Conservation (phyloP, 805 yeast species). For the Naumovozyma dairenensis region DNA sequence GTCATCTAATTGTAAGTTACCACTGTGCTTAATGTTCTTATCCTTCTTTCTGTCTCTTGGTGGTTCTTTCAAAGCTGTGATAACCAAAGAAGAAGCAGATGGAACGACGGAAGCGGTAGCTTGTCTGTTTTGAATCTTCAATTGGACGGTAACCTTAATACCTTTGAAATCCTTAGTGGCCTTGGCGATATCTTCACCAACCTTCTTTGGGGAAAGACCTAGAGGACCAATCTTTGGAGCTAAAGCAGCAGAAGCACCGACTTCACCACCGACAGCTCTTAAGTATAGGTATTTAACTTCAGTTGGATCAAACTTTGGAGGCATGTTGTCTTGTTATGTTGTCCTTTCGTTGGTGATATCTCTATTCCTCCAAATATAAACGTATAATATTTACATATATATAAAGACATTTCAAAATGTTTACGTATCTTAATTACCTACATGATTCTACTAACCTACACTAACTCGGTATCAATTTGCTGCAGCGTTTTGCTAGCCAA, state of each 20-base stretch:
- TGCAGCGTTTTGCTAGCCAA: too few relatives aligned
- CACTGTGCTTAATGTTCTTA: constrained; percentile 98
- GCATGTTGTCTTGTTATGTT: constrained; percentile 43
- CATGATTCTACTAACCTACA: too few relatives aligned
- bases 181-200: constrained; percentile 99
- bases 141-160: constrained; percentile 97
- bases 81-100: constrained; percentile 97
- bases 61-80: constrained; percentile 98
- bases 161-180: constrained; percentile 99
- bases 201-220: constrained; percentile 99
- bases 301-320: constrained; percentile 97
- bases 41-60: constrained; percentile 99
- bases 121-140: constrained; percentile 99
- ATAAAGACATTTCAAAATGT: too few relatives aligned
- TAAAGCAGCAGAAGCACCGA: constrained; percentile 98
- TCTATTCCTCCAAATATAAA: too few relatives aligned
- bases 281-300: constrained; percentile 98
- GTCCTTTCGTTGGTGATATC: constrained; percentile 2
- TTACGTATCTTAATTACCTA: too few relatives aligned
- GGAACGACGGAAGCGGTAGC: constrained; percentile 98
- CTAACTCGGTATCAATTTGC: too few relatives aligned
- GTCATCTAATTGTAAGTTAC: constrained; percentile 96
- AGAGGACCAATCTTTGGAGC: constrained; percentile 99
- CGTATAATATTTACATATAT: too few relatives aligned
- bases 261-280: constrained; percentile 99